These are phyloP conservation scores for Phytopythium chamaehyphon DNA, from an alignment of 352 stramenopile genomes.

Conservation along the genomic window DNA sequence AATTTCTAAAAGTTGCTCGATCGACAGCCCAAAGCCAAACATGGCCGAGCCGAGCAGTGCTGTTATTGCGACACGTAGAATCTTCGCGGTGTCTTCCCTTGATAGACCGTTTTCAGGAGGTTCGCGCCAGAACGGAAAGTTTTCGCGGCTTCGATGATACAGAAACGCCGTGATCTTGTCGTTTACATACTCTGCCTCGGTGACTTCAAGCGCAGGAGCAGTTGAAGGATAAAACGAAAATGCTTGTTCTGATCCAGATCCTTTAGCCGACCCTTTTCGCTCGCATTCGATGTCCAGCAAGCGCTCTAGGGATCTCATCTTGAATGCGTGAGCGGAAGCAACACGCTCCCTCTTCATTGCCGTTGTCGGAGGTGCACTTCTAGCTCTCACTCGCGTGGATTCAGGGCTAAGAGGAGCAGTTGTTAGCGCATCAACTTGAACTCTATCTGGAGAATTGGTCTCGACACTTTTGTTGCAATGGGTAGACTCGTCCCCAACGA, in stretches of 20 bases:
- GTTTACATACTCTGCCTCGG: slow-evolving; percentile 30
- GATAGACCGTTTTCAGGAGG: slow-evolving; percentile 25
- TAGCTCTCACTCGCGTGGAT: neutral
- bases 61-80: slow-evolving; percentile 31
- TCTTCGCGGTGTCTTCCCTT: slow-evolving; percentile 42
- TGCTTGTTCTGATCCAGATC: neutral
- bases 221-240: slow-evolving; percentile 1
- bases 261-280: neutral
- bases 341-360: slow-evolving; percentile 15
- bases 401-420: neutral
- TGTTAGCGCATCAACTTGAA: no score
- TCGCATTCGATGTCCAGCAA: slow-evolving; percentile 26
- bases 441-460: no score
- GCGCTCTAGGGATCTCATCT: slow-evolving; percentile 53
- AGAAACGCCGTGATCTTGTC: slow-evolving; percentile 50
- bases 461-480: no score
- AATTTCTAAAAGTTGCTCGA: slow-evolving; percentile 58
- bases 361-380: slow-evolving; percentile 7
- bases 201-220: slow-evolving; percentile 8
- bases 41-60: slow-evolving; percentile 24
- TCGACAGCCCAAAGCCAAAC: slow-evolving; percentile 23
- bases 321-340: slow-evolving; percentile 47
- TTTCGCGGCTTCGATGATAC: slow-evolving; percentile 51
- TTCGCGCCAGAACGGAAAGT: slow-evolving; percentile 58
- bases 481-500: no score